Percentiles rank a stretch among this genome's conserved stretches.
phyloP scores from a whole-genome alignment of 2,329 filamentous ascomycete species.

The Helotiales sp. region DNA sequence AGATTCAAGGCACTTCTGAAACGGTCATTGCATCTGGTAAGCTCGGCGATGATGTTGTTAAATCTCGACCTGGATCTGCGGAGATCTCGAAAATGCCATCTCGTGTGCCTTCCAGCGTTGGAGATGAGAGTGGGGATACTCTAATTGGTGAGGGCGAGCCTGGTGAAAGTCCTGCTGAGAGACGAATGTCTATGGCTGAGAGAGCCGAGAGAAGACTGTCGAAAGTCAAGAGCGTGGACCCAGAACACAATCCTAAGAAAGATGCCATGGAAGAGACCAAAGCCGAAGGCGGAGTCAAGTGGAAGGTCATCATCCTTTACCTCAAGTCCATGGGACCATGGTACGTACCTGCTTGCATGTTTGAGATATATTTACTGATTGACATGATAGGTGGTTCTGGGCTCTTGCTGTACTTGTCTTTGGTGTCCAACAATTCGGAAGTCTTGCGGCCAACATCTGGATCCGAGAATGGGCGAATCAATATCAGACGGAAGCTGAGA shows the following conservation, averaged over 20 bases:
- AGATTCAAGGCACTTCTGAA: slow-evolving; percentile 71
- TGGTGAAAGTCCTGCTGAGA: slow-evolving; percentile 47
- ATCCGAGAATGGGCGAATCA: slow-evolving; percentile 94
- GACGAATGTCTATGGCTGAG: slow-evolving; percentile 38
- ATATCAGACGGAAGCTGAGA: slow-evolving; percentile 52
- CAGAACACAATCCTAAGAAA: slow-evolving; percentile 37
- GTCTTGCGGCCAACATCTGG: slow-evolving; percentile 90
- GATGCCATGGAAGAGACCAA: slow-evolving; percentile 73
- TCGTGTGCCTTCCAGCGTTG: slow-evolving; percentile 72
- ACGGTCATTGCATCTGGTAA: slow-evolving; percentile 85
- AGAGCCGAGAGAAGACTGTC: slow-evolving; percentile 42
- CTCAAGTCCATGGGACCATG: slow-evolving; percentile 89
- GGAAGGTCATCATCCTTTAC: slow-evolving; percentile 83
- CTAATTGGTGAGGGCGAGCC: slow-evolving; percentile 42
- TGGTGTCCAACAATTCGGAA: slow-evolving; percentile 77
- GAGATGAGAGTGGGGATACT: slow-evolving; percentile 59
- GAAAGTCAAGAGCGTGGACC: slow-evolving; percentile 33
- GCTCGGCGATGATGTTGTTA: slow-evolving; percentile 81
- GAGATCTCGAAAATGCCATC: slow-evolving; percentile 74
- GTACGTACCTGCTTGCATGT: slow-evolving; percentile 39
- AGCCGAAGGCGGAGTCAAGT: slow-evolving; percentile 82
- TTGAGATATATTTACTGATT: slow-evolving; percentile 7
- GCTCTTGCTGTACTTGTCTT: slow-evolving; percentile 73
- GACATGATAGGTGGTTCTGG: slow-evolving; percentile 72
- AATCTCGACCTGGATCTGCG: slow-evolving; percentile 70